Base-by-base conservation (phyloP, 176 grass and related monocot genomes). In the Zoysia pacifica region DNA sequence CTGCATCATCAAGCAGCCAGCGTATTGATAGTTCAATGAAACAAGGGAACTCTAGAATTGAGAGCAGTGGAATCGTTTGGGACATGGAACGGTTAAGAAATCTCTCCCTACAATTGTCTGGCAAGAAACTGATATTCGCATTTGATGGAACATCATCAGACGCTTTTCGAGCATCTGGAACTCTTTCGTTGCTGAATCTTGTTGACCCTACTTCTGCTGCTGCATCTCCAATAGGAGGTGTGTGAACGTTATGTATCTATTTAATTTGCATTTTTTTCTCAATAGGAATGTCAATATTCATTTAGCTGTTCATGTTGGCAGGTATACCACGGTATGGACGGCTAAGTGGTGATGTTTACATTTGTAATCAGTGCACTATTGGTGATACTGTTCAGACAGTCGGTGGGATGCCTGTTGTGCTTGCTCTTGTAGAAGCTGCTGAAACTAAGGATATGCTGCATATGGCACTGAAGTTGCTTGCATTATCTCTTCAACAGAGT, bases 101-200 rank as follows among this genome's bases (percentile, higher is more conserved):
- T 89, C 86, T 99, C 60, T 88, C 86, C 41, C 76, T 81, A 58
- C 93, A 99, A 71, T 86, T 99, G 60, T 95, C 88, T 53, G 97
- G 93, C 70, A 99, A 85, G 84, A 99, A 99, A 71, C 88, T 99
- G 52, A 99, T 99, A 84, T 99, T 99, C 86, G 90, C 90, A n/a
- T 99, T 99, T 91, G 97, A 99, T 88, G 97, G 97, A 65, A 99
- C 93, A 81, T 89, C 90, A 56, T 99, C 97, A 73, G 97, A 99
- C 75, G 90, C 90, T 82, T 94, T 93, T 86, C 90, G 97, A 50
- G 89, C 92, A 84, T 99, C 97, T 65, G 97, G 97, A 49, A 96
- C 97, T 65, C 79, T 91, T 71, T 99, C 97, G 6, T 85, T 99
- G 73, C 77, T 99, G 84, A 99, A 99, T 77, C 97, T 99, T 82